Evolutionary conservation across 371 early-diverging fungal genomes (phyloP), one percentile per base, ranked within the genome.

Genomic region (Mortierella sp.): DNA sequence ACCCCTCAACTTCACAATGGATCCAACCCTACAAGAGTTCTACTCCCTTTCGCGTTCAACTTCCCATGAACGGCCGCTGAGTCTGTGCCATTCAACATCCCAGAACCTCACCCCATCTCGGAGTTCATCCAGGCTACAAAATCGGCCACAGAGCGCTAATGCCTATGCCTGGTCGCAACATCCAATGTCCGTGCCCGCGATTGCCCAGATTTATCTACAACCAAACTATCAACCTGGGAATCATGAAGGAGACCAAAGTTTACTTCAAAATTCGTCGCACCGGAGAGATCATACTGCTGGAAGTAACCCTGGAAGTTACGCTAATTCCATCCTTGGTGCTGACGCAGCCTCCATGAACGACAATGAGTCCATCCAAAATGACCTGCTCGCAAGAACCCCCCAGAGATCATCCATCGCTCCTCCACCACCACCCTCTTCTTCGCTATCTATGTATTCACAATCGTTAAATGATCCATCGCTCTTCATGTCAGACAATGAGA

Each of bases 21-120:
- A 77, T 54, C 72, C 77, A 13, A 57, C 72, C 2, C 53, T 77
- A 17, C 77, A 77, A 60, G 77, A 77, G 42, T 68, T 77, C 43
- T 77, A 77, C 28, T 77, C 68, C 12, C 59, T 77, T 34, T 77
- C 77, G 8, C 59, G 72, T 19, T 77, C 77, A 19, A 55, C 72
- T 17, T 72, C 77, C 2, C 69, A 68, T 28, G 68, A 72, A 19
- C 77, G 28, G 26, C 15, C 53, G 9, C 28, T 28, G 26, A 26
- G 28, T 28, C 3, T 53, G 53, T 26, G 22, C 28, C 22, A 53
- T 8, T 26, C 53, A 13, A 49, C 72, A 17, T 72, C 77, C 3
- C 69, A 68, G 32, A 61, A 72, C 32, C 68, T 61, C 0, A 28
- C 31, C 19, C 34, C 66, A 4, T 64, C 64, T 6, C 42, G 75